Percentiles rank a stretch among this genome's conserved stretches.
Conservation (phyloP, 2,329 filamentous ascomycete species). For the Claviceps fusiformis region DNA sequence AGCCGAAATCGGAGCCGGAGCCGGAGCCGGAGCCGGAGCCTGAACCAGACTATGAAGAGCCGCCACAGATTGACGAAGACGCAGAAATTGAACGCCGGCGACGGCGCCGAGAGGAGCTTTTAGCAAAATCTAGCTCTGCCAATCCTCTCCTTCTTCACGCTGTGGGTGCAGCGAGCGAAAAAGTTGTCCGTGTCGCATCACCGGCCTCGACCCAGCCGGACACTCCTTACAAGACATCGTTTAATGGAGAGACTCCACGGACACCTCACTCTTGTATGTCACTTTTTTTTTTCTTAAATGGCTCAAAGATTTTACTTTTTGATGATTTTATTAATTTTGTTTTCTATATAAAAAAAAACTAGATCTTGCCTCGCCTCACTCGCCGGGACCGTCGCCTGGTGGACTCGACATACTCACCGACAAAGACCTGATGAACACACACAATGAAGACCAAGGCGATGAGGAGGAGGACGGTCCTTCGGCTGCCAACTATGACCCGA, state of each 20-base stretch:
- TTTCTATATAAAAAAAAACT: too few relatives aligned
- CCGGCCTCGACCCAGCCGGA: constrained; percentile 37
- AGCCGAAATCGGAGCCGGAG: constrained; percentile 14
- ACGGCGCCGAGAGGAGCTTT: constrained; percentile 70
- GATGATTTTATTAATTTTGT: too few relatives aligned
- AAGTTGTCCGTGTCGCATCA: constrained; percentile 37
- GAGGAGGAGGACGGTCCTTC: constrained; percentile 59
- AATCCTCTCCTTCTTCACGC: constrained; percentile 65
- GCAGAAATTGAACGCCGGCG: constrained; percentile 75
- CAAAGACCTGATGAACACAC: constrained; percentile 50
- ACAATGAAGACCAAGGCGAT: constrained; percentile 26
- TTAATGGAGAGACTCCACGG: constrained; percentile 23
- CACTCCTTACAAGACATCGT: constrained; percentile 22
- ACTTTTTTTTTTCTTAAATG: constrained; percentile 8
- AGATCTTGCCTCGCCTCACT: constrained; percentile 28
- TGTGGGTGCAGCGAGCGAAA: constrained; percentile 47
- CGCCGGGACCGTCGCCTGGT: constrained; percentile 36
- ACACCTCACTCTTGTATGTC: constrained; percentile 36
- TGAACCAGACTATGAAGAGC: constrained; percentile 35
- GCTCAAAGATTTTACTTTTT: constrained; percentile 12
- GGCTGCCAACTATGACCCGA: constrained; percentile 89
- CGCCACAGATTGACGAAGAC: constrained; percentile 61
- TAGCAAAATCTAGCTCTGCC: constrained; percentile 66
- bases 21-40: constrained; percentile 12
- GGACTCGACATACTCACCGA: constrained; percentile 53